Base-by-base conservation (phyloP, 2,329 filamentous ascomycete species). In the Penicillium sp. region DNA sequence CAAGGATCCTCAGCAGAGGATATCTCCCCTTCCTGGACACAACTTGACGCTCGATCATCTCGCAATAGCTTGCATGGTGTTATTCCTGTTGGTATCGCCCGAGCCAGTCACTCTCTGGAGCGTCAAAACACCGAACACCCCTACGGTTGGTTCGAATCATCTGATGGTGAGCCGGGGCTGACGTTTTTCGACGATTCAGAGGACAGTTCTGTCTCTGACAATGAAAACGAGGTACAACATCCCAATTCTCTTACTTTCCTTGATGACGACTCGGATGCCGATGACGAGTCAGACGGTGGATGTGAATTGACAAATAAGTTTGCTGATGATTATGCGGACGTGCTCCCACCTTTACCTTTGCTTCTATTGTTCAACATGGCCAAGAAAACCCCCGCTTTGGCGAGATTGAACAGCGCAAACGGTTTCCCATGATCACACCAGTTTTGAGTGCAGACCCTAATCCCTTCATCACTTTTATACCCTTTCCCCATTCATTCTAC, bases 11-110 rank as follows among this genome's bases (percentile, higher is more conserved):
- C 22, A 25, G 37, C 35, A 15, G 15, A 42, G 8, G 51, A 41
- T 14, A 53, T 53, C 25, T 53, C 37, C 5, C 51, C 38, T 43
- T 53, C 51, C n/a, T 41, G 25, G 14, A 43, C 51, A 15, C 51
- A 53, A 22, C 22, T 53, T 43, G n/a, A 25, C 43, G 51, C 25
- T n/a, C 51, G 38, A 5, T 20, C 7, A 41, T 43, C 51, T 31
- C 38, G 51, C 38, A 42, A 53, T 31, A n/a, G 38, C 25, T 35
- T 53, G 51, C 25, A 22, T 5, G 38, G n/a, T 8, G 38, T 8
- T 34, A 17, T 43, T 25, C 12, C 38, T 20, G 22, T 17, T 41
- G 11, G n/a, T 22, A 53, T 20, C 3, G n/a, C 34, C 34, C 8
- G n/a, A 39, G 7, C 5, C n/a, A 14, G 15, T 28, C 14, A 25